These are phyloP conservation scores for Oemleria cerasiformis DNA, from an alignment of 306 rosid species.

Conservation along the genomic window DNA sequence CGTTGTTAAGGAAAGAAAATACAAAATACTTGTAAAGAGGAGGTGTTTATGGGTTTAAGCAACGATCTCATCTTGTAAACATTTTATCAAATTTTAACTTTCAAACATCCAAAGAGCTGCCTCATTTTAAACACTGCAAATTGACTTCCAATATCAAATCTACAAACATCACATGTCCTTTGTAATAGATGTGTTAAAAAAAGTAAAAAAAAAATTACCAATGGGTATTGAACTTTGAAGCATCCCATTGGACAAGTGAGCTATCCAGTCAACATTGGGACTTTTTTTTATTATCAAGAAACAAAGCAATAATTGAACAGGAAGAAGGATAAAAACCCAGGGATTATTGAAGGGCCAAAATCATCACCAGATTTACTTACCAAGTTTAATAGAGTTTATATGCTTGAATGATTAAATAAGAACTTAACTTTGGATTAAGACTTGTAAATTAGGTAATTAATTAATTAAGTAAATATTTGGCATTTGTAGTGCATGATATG, in stretches of 20 bases:
- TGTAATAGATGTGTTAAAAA: no score
- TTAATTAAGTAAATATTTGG: not conserved
- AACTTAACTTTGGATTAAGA: not conserved
- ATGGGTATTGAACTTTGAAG: not conserved
- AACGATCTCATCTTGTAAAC: not conserved
- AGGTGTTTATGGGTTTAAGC: not conserved
- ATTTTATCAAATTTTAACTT: slow-evolving; percentile 3
- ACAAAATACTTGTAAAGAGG: not conserved
- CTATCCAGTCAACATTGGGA: slow-evolving; percentile 12
- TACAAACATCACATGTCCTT: not conserved
- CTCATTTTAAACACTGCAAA: not conserved
- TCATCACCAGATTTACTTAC: not conserved
- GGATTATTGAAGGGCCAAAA: not conserved
- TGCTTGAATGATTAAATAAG: not conserved
- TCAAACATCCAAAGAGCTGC: not conserved
- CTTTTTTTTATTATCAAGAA: not conserved
- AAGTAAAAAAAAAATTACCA: not conserved
- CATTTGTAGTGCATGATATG: slow-evolving; percentile 22
- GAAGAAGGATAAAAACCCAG: not conserved
- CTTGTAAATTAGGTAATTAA: not conserved
- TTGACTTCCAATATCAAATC: not conserved
- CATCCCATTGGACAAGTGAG: no score
- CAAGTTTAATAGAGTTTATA: not conserved
- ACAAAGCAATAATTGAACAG: not conserved
- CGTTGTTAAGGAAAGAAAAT: not conserved